phyloP scores from a whole-genome alignment of 495 filamentous ascomycete species.

The Parathielavia hyrcaniae region DNA sequence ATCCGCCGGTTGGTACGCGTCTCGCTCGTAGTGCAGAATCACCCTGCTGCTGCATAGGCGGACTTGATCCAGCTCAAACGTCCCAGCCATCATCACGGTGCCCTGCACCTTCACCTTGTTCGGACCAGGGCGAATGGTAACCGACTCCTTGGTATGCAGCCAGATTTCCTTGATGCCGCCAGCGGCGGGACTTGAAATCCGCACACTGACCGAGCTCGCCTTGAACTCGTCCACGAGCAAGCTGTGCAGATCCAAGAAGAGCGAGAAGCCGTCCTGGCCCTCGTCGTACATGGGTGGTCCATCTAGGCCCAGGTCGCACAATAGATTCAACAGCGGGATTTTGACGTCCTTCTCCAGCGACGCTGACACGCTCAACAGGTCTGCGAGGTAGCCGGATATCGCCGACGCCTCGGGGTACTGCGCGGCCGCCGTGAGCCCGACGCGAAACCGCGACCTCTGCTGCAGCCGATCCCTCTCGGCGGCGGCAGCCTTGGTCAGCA shows the following conservation, averaged over 20 bases:
- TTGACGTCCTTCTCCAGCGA: slow-evolving; percentile 57
- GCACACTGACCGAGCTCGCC: slow-evolving; percentile 59
- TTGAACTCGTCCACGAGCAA: slow-evolving; percentile 64
- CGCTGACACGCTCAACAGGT: slow-evolving; percentile 58
- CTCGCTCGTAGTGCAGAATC: slow-evolving; percentile 56
- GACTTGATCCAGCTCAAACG: slow-evolving; percentile 69
- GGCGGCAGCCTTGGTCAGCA: slow-evolving; percentile 67
- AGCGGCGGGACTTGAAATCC: slow-evolving; percentile 47
- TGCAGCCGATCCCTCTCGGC: slow-evolving; percentile 46
- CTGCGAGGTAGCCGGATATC: slow-evolving; percentile 55
- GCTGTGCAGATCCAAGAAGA: slow-evolving; percentile 64
- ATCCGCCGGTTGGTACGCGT: slow-evolving; percentile 34
- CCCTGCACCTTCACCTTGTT: slow-evolving; percentile 47
- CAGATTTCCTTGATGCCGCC: slow-evolving; percentile 57
- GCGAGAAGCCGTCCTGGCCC: slow-evolving; percentile 69
- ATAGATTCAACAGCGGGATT: slow-evolving; percentile 65
- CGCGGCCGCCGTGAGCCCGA: slow-evolving; percentile 12
- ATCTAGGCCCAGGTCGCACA: slow-evolving; percentile 62
- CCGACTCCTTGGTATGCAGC: slow-evolving; percentile 46
- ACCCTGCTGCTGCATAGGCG: slow-evolving; percentile 63
- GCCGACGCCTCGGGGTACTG: slow-evolving; percentile 51
- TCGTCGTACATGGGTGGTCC: slow-evolving; percentile 63
- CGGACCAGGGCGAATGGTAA: slow-evolving; percentile 49
- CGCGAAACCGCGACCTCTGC: slow-evolving; percentile 34
- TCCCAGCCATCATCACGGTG: slow-evolving; percentile 61